These are phyloP conservation scores for Tylopilus plumbeoviolaceoides DNA, from an alignment of 768 basidiomycete genomes.

Conservation along the genomic window DNA sequence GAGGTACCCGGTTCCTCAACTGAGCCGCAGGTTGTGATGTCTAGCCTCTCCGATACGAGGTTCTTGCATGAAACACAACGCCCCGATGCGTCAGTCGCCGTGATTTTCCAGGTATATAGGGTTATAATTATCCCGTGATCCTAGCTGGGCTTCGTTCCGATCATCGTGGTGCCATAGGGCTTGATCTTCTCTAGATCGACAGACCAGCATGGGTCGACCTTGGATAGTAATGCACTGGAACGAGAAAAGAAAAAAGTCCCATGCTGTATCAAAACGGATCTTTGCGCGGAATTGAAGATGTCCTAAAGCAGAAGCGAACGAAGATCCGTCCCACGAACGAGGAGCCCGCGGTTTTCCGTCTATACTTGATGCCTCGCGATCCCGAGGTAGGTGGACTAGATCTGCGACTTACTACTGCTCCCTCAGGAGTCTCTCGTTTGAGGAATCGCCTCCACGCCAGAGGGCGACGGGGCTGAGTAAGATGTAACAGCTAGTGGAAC, in stretches of 20 bases:
- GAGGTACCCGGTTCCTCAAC: background rate
- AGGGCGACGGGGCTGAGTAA: background rate
- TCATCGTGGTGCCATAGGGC: background rate
- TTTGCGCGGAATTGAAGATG: background rate
- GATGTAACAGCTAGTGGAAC: background rate
- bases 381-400: background rate
- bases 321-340: constrained; percentile 9
- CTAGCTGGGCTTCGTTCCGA: background rate
- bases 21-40: background rate
- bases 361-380: background rate
- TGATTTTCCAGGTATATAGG: background rate
- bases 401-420: constrained; percentile 4
- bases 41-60: background rate
- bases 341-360: background rate
- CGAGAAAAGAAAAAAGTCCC: background rate
- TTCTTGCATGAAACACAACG: background rate
- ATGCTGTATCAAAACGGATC: constrained; percentile 10
- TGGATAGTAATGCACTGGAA: background rate
- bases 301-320: constrained; percentile 1
- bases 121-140: background rate
- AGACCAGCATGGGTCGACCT: background rate
- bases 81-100: background rate
- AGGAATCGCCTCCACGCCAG: background rate
- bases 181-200: constrained; percentile 13
- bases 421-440: background rate